phyloP scores from a whole-genome alignment of 371 early-diverging fungal species.

The Actinomucor elegans region DNA sequence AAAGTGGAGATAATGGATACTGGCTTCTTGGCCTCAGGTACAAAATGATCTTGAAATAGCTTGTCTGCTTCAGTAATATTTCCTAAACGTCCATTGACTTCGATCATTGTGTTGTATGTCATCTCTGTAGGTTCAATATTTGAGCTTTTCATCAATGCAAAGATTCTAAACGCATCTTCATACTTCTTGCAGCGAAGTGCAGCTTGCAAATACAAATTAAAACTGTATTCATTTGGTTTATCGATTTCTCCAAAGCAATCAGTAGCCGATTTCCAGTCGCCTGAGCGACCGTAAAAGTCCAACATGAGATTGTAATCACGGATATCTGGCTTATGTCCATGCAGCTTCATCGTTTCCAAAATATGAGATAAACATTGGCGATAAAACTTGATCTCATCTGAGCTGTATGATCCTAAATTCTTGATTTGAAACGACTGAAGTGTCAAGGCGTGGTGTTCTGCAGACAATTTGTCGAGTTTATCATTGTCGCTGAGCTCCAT shows the following conservation, averaged over 20 bases:
- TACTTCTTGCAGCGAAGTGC: slow-evolving; percentile 30
- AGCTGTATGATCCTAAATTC: slow-evolving; percentile 18
- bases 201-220: slow-evolving; percentile 42
- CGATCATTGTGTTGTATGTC: slow-evolving; percentile 41
- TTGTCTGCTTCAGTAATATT: slow-evolving; percentile 32
- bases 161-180: slow-evolving; percentile 27
- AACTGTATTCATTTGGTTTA: slow-evolving; percentile 27
- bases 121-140: slow-evolving; percentile 29
- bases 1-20: slow-evolving; percentile 6
- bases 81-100: slow-evolving; percentile 38
- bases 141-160: slow-evolving; percentile 18
- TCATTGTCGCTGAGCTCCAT: slow-evolving; percentile 20
- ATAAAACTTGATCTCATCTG: slow-evolving; percentile 26
- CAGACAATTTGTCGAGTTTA: slow-evolving; percentile 18
- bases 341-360: slow-evolving; percentile 25
- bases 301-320: slow-evolving; percentile 51
- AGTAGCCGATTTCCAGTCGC: slow-evolving; percentile 30
- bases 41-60: slow-evolving; percentile 26
- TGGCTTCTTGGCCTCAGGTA: not conserved
- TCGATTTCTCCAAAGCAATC: slow-evolving; percentile 26
- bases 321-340: slow-evolving; percentile 18
- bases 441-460: slow-evolving; percentile 35
- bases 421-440: slow-evolving; percentile 38
- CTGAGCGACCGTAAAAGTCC: slow-evolving; percentile 36
- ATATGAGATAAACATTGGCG: slow-evolving; percentile 31